Evolutionary conservation across 1,284 basidiomycete genomes (phyloP).

Genomic region (Ustilago tritici): DNA sequence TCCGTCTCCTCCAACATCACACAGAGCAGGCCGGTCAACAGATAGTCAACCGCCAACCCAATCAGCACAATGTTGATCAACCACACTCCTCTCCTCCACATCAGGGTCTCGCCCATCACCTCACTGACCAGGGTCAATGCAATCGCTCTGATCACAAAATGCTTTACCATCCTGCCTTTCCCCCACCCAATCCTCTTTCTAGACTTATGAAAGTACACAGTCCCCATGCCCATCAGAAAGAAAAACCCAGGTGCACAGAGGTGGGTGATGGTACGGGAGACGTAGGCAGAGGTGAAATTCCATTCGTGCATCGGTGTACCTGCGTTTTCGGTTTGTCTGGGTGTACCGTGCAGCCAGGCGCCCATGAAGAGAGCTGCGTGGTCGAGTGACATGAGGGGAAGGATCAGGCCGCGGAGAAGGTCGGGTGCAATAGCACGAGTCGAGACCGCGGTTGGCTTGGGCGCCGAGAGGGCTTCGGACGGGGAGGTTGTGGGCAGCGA

Average conservation of each 20-base stretch:
- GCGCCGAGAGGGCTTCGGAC: not conserved
- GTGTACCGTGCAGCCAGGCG: constrained; percentile 52
- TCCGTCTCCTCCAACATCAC: constrained; percentile 32
- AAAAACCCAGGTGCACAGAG: constrained; percentile 59
- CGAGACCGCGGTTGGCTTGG: constrained; percentile 20
- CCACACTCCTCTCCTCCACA: constrained; percentile 16
- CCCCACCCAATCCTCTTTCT: constrained; percentile 38
- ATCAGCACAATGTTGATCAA: constrained; percentile 54
- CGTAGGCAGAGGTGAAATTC: constrained; percentile 34
- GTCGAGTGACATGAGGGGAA: constrained; percentile 56
- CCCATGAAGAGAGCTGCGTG: constrained; percentile 49
- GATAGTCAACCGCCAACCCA: constrained; percentile 54
- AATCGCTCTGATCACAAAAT: constrained; percentile 35
- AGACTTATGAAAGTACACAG: constrained; percentile 48
- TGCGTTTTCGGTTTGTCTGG: constrained; percentile 42
- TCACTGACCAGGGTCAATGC: constrained; percentile 50
- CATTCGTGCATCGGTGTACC: constrained; percentile 31
- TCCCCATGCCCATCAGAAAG: constrained; percentile 57
- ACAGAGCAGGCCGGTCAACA: constrained; percentile 42
- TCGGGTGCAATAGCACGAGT: constrained; percentile 55
- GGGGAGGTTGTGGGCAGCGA: not conserved
- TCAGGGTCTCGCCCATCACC: constrained; percentile 27
- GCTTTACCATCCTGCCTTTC: constrained; percentile 15
- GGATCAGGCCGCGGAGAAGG: constrained; percentile 55
- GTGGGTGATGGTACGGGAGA: constrained; percentile 44